A percentile compares a stretch with the other conserved stretches of the same genome.
These are phyloP conservation scores for Naematelia encephala DNA, from an alignment of 768 basidiomycete genomes.

Conservation along the genomic window DNA sequence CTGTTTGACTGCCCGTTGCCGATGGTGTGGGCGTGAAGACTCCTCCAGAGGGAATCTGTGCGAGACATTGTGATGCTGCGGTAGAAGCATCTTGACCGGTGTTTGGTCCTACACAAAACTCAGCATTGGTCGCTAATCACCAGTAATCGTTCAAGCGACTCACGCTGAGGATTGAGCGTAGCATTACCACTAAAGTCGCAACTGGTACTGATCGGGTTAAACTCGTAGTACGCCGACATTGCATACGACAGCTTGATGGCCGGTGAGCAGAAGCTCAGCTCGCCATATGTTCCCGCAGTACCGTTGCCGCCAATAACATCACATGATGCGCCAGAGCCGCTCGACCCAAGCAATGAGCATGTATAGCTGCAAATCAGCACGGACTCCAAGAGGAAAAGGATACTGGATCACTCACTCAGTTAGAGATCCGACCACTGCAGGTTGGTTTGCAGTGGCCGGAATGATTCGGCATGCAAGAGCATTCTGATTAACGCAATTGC, in stretches of 20 bases:
- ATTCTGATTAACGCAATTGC: slow-evolving; percentile 65
- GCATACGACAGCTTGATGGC: slow-evolving; percentile 77
- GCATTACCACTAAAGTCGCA: slow-evolving; percentile 85
- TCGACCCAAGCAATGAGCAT: slow-evolving; percentile 64
- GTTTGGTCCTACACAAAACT: slow-evolving; percentile 38
- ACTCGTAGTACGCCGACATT: slow-evolving; percentile 75
- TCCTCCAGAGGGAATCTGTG: slow-evolving; percentile 40
- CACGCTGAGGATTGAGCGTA: slow-evolving; percentile 55
- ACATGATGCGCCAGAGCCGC: slow-evolving; percentile 58
- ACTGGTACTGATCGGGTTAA: slow-evolving; percentile 59
- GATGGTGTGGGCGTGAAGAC: slow-evolving; percentile 35
- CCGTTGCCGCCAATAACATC: slow-evolving; percentile 70
- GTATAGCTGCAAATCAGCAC: slow-evolving; percentile 61
- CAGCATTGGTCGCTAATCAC: background rate
- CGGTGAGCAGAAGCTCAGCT: slow-evolving; percentile 73
- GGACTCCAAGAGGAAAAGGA: background rate
- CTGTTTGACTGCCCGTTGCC: slow-evolving; percentile 5
- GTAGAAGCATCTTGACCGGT: slow-evolving; percentile 45
- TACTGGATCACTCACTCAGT: slow-evolving; percentile 41
- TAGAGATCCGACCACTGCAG: slow-evolving; percentile 43
- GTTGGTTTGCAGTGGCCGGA: slow-evolving; percentile 57
- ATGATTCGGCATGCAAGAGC: slow-evolving; percentile 72
- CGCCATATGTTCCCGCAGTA: slow-evolving; percentile 69
- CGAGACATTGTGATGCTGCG: slow-evolving; percentile 43
- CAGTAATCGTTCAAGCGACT: slow-evolving; percentile 17